These are phyloP conservation scores for Naumovozyma baii DNA, from an alignment of 805 yeast species.

Conservation along the genomic window DNA sequence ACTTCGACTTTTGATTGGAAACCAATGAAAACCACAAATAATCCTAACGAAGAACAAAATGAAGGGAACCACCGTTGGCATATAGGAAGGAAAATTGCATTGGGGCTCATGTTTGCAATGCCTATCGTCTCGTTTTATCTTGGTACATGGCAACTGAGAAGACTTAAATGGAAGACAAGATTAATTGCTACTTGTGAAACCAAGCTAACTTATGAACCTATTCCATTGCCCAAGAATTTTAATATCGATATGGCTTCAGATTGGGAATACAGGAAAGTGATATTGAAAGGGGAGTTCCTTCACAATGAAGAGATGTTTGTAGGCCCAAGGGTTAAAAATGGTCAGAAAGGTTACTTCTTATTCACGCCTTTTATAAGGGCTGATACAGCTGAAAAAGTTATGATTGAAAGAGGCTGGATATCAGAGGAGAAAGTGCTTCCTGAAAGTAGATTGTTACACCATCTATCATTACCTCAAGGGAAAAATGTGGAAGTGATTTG, in stretches of 20 bases:
- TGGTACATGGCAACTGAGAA: constrained; percentile 87
- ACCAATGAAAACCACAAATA: constrained; percentile 47
- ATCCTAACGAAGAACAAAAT: constrained; percentile 34
- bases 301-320: constrained; percentile 83
- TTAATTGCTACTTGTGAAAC: constrained; percentile 78
- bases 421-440: constrained; percentile 56
- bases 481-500: constrained; percentile 55
- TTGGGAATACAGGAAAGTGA: constrained; percentile 74
- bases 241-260: constrained; percentile 58
- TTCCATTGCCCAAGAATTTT: constrained; percentile 58
- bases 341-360: constrained; percentile 64
- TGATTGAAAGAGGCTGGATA: constrained; percentile 91
- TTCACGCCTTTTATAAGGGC: constrained; percentile 74
- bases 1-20: constrained; percentile 80
- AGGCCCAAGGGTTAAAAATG: constrained; percentile 77
- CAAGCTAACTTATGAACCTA: constrained; percentile 60
- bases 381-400: constrained; percentile 48
- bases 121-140: constrained; percentile 77
- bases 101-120: constrained; percentile 48
- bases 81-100: constrained; percentile 27
- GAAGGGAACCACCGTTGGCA: constrained; percentile 10
- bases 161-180: constrained; percentile 81
- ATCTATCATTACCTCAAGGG: constrained; percentile 64
- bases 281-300: constrained; percentile 67
- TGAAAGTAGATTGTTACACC: constrained; percentile 46